Evolutionary conservation across 148 eudicot genomes (phyloP).

Genomic region (Rhododendron griersonianum): DNA sequence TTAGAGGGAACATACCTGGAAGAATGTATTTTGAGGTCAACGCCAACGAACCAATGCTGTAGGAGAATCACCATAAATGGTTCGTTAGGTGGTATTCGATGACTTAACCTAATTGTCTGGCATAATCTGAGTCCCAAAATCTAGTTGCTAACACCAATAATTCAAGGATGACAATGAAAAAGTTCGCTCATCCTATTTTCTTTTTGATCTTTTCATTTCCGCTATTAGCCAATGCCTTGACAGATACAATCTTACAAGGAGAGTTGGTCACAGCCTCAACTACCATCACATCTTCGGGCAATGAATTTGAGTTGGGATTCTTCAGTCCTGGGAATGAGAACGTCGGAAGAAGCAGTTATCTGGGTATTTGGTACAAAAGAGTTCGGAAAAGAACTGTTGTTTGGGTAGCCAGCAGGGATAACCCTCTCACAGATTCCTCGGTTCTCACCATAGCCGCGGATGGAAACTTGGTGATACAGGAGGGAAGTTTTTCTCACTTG

Average conservation of each 20-base stretch:
- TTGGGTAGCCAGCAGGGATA: conserved; percentile 8
- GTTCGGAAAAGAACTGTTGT: not conserved
- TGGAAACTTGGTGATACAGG: conserved; percentile 16
- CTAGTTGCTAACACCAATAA: not conserved
- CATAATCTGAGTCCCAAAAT: not conserved
- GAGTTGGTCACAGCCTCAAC: not conserved
- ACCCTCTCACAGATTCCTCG: conserved; percentile 15
- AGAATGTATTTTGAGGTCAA: too few relatives aligned
- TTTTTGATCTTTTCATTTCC: not conserved
- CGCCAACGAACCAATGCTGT: too few relatives aligned
- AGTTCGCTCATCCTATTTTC: not conserved
- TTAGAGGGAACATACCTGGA: too few relatives aligned
- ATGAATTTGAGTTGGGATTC: not conserved
- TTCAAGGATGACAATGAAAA: not conserved
- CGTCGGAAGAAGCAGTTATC: conserved; percentile 18
- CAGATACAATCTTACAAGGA: conserved; percentile 1
- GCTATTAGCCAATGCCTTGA: not conserved
- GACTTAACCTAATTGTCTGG: too few relatives aligned
- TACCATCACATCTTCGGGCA: not conserved
- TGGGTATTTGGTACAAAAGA: not conserved
- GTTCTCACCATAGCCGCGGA: conserved; percentile 13
- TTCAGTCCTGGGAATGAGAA: not conserved
- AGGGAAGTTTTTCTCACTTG: not conserved
- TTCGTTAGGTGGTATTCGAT: too few relatives aligned
- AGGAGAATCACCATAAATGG: too few relatives aligned